Evolutionary conservation across 179 eudicot species (phyloP), one percentile per base, ranked within the genome.

Genomic region (Beta macrorhiza): DNA sequence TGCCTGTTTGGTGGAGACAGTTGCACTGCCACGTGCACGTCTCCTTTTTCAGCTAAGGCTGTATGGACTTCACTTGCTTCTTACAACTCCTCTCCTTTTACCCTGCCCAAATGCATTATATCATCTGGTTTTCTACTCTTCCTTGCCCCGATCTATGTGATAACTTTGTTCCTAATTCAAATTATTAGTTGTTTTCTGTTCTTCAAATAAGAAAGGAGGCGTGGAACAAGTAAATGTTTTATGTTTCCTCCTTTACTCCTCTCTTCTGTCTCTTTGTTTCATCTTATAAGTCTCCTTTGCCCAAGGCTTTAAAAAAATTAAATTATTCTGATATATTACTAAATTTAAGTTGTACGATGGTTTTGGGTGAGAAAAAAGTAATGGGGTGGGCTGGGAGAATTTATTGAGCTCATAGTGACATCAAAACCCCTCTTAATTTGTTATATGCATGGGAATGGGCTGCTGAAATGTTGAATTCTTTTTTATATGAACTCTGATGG

Each of bases 381-480:
- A 20, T 44, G 51, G 13, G n/a, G 45, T 67, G 67, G 51, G 70
- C 3, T 20, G 19, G 20, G 76, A 37, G 10, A 59, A 37, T 45
- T 52, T 32, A 75, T 29, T 59, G 32, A 58, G 55, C 78, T 19
- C 16, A 61, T 22, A 42, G 45, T 15, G 51, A 16, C 49, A 51
- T 3, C 13, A 4, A 32, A 55, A 42, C 65, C 62, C 17, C 17
- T 32, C 45, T 59, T 61, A 11, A 32, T 17, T 56, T 42, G 22
- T 75, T 75, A 10, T 15, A 22, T 0, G 7, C 65, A 32, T n/a
- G 5, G 51, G 17, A 62, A 5, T 42, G 55, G 71, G 49, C 22
- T 68, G 58, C 64, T 81, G 63, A 59, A 79, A 47, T 32, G 52
- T 32, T 77, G 52, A 52, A 58, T 15, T 32, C 42, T 19, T 49